Conservation (phyloP, 2,329 filamentous ascomycete genomes). For the Epichloe scottii region DNA sequence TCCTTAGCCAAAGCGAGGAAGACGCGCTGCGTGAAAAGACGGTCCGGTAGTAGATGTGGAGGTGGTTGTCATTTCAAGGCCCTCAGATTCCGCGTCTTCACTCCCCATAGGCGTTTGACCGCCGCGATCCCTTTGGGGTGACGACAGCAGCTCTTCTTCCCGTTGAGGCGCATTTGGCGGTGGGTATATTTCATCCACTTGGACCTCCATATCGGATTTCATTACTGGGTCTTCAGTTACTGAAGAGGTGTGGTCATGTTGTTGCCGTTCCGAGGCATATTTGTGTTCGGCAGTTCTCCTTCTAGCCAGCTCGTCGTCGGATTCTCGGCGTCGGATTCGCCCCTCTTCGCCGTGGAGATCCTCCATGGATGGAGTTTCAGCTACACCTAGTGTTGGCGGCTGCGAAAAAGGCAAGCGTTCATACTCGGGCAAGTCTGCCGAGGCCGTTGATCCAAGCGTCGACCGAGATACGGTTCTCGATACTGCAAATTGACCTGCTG, state of each 20-base stretch:
- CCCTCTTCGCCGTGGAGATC: slow-evolving; percentile 43
- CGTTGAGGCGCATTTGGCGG: slow-evolving; percentile 6
- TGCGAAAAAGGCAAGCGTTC: slow-evolving; percentile 16
- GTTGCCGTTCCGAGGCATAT: slow-evolving; percentile 36
- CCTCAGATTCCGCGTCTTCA: neutral
- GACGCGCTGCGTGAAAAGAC: slow-evolving; percentile 44
- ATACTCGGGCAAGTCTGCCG: slow-evolving; percentile 19
- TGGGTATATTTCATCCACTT: slow-evolving; percentile 18
- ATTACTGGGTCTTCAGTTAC: slow-evolving; percentile 8
- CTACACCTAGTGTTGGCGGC: slow-evolving; percentile 24
- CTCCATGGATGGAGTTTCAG: slow-evolving; percentile 32
- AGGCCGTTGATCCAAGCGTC: slow-evolving; percentile 36
- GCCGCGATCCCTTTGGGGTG: neutral
- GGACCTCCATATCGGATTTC: slow-evolving; percentile 15
- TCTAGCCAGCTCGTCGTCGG: slow-evolving; percentile 37
- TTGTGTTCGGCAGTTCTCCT: slow-evolving; percentile 39
- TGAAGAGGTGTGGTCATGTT: slow-evolving; percentile 15
- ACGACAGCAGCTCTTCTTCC: neutral
- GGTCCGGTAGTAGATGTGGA: neutral
- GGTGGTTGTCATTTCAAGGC: neutral
- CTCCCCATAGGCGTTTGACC: neutral
- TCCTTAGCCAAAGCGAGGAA: slow-evolving; percentile 39
- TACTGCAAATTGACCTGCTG: slow-evolving; percentile 20
- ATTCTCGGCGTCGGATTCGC: slow-evolving; percentile 36
- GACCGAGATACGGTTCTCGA: slow-evolving; percentile 46